Conservation (phyloP, 2,329 filamentous ascomycete genomes). For the Exophiala mesophila region DNA sequence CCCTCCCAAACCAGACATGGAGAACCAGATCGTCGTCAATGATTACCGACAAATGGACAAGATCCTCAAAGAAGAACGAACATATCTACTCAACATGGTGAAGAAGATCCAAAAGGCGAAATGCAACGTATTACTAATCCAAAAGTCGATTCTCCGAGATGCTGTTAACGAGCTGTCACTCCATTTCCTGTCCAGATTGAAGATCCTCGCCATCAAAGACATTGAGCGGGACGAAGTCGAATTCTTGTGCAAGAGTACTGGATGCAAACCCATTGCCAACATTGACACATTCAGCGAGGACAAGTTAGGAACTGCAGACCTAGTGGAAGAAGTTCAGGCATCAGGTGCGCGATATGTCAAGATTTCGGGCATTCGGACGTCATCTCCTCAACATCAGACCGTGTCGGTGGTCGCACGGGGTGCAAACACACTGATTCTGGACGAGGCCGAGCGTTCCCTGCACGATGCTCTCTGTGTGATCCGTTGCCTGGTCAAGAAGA, state of each 20-base stretch:
- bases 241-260: constrained; percentile 98
- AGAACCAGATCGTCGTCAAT: constrained; percentile 98
- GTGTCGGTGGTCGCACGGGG: constrained; percentile 92
- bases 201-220: constrained; percentile 93
- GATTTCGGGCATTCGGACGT: constrained; percentile 81
- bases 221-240: constrained; percentile 98
- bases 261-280: constrained; percentile 98
- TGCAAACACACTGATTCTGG: constrained; percentile 88
- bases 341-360: constrained; percentile 90
- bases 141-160: constrained; percentile 96
- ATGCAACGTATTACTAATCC: constrained; percentile 96
- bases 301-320: constrained; percentile 88
- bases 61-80: constrained; percentile 97
- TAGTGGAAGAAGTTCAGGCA: constrained; percentile 86
- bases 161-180: constrained; percentile 96
- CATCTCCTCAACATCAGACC: constrained; percentile 60
- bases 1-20: constrained; percentile 98
- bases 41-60: constrained; percentile 99
- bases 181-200: constrained; percentile 95
- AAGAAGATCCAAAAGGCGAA: constrained; percentile 99
- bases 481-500: constrained; percentile 97
- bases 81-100: constrained; percentile 96
- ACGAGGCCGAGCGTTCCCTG: constrained; percentile 92
- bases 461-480: constrained; percentile 98
- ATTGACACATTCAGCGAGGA: constrained; percentile 98